Evolutionary conservation across 257 asterid species (phyloP).

Genomic region (Solanum verrucosum): DNA sequence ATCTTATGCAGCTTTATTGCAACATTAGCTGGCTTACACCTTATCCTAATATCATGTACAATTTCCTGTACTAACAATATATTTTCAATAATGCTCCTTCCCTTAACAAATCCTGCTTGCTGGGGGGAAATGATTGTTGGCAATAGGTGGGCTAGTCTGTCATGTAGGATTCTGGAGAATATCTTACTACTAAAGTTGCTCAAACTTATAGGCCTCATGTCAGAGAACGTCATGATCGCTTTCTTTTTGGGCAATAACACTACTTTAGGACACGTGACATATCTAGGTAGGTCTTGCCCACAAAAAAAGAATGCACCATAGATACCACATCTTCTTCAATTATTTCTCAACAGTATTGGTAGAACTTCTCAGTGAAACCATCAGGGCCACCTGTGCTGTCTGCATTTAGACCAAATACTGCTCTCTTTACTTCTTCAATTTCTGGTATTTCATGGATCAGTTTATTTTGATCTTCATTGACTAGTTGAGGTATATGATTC

Average conservation of each 20-base stretch:
- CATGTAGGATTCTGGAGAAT: neutral
- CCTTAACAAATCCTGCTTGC: neutral
- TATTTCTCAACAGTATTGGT: neutral
- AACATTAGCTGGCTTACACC: neutral
- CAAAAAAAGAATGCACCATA: neutral
- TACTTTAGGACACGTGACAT: neutral
- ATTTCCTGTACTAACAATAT: neutral
- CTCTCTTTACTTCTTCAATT: no score
- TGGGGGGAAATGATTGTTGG: neutral
- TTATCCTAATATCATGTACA: neutral
- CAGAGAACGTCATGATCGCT: neutral
- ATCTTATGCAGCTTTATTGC: neutral
- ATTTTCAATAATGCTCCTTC: neutral
- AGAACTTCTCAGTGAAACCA: neutral
- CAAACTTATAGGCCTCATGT: neutral
- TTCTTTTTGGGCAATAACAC: neutral
- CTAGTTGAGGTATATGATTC: no score
- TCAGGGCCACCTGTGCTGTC: neutral
- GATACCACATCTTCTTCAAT: neutral
- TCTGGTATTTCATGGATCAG: no score
- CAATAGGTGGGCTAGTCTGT: neutral
- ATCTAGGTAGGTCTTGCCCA: neutral
- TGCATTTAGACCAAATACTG: neutral
- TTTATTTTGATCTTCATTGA: no score
- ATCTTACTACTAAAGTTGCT: neutral